Base-by-base conservation (phyloP, 2,329 filamentous ascomycete species). In the Monosporascus sp. region DNA sequence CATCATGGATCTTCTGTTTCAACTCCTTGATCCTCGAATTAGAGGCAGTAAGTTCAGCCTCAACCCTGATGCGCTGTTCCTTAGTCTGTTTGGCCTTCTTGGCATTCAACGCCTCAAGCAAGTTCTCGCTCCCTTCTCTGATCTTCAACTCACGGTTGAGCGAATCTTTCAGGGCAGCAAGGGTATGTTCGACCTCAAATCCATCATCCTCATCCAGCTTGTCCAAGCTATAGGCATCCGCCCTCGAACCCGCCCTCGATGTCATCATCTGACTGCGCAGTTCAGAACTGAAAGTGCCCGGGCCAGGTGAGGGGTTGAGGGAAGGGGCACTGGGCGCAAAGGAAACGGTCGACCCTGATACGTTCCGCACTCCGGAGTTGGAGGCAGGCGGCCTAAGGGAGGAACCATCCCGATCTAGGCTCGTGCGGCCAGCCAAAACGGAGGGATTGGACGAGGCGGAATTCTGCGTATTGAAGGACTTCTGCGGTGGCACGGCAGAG, bases 81-180 rank as follows among this genome's bases (percentile, higher is more conserved):
- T 92, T 95, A 57, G 89, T 88, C 69, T 97, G 93, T 73, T 97
- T 99, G 46, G 90, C 88, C 70, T 96, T 97, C 72, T 99, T 99
- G 45, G 85, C 82, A 69, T 97, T 90, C 59, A 99, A 75, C 14
- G 94, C 94, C 74, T 99, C 94, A 39, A 99, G 78, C 82, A 99
- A 86, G 68, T 99, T 99, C 76, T 99, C 94, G 53, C 93, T 97
- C 20, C 94, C 94, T 64, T 93, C 89, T 71, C 96, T 97, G 68
- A 99, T 97, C 77, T 97, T 97, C 74, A 92, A 86, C 74, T 99
- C 95, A 65, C 95, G 93, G 61, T 91, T 93, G 58, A 99, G 86
- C 65, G 87, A 83, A 62, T 97, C 92, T 64, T 88, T 86, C 57
- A 97, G 80, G 49, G 83, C 78, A 22, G 85, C 81, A 63, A 96